Conservation (phyloP, 371 early-diverging fungal genomes). For the Apophysomyces sp. region DNA sequence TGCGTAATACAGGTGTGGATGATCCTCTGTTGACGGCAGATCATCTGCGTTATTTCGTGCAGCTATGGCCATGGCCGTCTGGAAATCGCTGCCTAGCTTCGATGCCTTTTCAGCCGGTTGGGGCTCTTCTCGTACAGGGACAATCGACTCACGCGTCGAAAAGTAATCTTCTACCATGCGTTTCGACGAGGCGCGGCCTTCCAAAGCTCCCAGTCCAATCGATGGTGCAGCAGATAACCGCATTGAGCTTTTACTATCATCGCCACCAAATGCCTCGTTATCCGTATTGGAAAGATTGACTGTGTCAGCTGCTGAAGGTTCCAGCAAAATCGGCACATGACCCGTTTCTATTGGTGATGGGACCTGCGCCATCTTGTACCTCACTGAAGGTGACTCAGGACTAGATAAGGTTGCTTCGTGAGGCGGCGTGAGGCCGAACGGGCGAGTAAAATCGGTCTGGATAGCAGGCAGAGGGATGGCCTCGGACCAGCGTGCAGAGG, state of each 20-base stretch:
- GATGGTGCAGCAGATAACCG: not conserved
- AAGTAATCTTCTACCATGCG: conserved; percentile 43
- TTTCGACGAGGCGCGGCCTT: conserved; percentile 41
- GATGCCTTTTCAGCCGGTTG: not conserved
- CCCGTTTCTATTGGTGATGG: conserved; percentile 33
- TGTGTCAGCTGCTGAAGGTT: conserved; percentile 20
- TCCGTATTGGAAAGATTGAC: conserved; percentile 9
- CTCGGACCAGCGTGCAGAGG: conserved; percentile 22
- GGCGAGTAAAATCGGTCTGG: conserved; percentile 9
- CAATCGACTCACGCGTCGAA: conserved; percentile 19
- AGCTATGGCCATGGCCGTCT: conserved; percentile 35
- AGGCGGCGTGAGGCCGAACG: conserved; percentile 7
- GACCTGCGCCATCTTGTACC: conserved; percentile 31
- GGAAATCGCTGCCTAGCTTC: conserved; percentile 46
- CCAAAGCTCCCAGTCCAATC: conserved; percentile 11
- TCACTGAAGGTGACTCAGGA: conserved; percentile 19
- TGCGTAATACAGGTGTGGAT: conserved; percentile 62
- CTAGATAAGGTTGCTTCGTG: conserved; percentile 1
- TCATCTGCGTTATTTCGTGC: conserved; percentile 38
- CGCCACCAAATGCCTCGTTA: not conserved
- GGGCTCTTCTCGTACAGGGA: not conserved
- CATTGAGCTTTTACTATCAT: not conserved
- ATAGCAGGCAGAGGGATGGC: conserved; percentile 14
- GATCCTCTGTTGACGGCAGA: conserved; percentile 32
- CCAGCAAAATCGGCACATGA: conserved; percentile 5